phyloP scores from a whole-genome alignment of 2,329 filamentous ascomycete genomes.

The Xylaria sp. region DNA sequence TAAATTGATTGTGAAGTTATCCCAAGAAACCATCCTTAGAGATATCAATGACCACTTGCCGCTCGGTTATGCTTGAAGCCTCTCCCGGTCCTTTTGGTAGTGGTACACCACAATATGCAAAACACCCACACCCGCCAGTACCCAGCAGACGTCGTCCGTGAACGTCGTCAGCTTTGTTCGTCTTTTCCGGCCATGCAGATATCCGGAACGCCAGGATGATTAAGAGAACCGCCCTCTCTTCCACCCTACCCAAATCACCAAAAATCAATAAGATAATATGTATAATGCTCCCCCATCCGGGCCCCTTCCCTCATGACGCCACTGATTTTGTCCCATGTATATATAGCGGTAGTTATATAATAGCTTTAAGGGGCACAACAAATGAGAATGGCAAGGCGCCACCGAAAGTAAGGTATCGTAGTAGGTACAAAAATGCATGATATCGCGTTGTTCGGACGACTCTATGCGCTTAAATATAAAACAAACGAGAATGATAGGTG shows the following conservation, averaged over 20 bases:
- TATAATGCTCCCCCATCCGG: slow-evolving; percentile 44
- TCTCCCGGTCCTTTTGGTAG: slow-evolving; percentile 26
- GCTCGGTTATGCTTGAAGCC: slow-evolving; percentile 3
- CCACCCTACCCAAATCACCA: slow-evolving; percentile 31
- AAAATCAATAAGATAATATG: slow-evolving; percentile 34
- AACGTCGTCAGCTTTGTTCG: slow-evolving; percentile 31
- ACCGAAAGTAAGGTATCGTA: slow-evolving; percentile 35
- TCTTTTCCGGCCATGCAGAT: slow-evolving; percentile 45
- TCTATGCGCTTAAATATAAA: slow-evolving; percentile 27
- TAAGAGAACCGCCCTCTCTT: slow-evolving; percentile 41
- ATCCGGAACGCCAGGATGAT: slow-evolving; percentile 45
- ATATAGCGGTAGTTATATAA: slow-evolving; percentile 27
- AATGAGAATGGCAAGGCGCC: slow-evolving; percentile 42
- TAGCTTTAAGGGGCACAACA: slow-evolving; percentile 34
- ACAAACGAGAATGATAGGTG: slow-evolving; percentile 21
- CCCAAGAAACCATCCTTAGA: slow-evolving; percentile 2
- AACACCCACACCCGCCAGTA: slow-evolving; percentile 22
- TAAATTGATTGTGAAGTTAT: not conserved
- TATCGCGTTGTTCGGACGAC: not conserved
- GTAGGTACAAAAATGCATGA: slow-evolving; percentile 26
- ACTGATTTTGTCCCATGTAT: slow-evolving; percentile 38
- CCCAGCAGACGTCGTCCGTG: slow-evolving; percentile 31
- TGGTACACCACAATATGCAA: slow-evolving; percentile 37
- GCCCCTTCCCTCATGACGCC: slow-evolving; percentile 41
- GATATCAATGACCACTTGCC: not conserved